Evolutionary conservation across 805 yeast species (phyloP).

Genomic region (Zygosaccharomyces siamensis): DNA sequence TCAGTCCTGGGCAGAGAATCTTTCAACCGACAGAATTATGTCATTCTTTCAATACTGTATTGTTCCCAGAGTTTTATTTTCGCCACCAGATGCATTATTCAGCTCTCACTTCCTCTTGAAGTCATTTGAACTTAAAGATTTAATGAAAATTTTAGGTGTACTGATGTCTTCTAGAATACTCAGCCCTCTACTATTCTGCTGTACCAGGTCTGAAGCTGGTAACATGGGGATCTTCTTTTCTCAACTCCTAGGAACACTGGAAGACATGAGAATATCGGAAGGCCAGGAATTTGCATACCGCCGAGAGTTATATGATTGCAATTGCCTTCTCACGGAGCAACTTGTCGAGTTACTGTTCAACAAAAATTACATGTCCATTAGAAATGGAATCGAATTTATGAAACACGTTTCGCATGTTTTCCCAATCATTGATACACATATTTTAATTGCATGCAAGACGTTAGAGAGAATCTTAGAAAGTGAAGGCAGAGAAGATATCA

Average conservation of each 20-base stretch:
- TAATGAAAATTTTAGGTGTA: slow-evolving; percentile 40
- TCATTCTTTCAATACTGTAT: slow-evolving; percentile 58
- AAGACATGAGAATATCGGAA: slow-evolving; percentile 41
- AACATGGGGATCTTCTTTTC: slow-evolving; percentile 71
- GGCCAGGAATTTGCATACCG: slow-evolving; percentile 32
- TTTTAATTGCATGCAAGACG: slow-evolving; percentile 44
- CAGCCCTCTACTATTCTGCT: slow-evolving; percentile 57
- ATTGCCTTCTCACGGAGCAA: slow-evolving; percentile 41
- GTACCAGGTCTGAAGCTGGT: slow-evolving; percentile 75
- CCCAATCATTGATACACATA: slow-evolving; percentile 66
- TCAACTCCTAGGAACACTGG: slow-evolving; percentile 47
- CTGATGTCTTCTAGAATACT: slow-evolving; percentile 48
- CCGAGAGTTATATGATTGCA: slow-evolving; percentile 48
- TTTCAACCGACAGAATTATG: slow-evolving; percentile 22
- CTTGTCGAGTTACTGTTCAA: slow-evolving; percentile 21
- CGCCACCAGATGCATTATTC: slow-evolving; percentile 78
- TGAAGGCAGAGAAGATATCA: slow-evolving; percentile 76
- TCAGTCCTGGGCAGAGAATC: slow-evolving; percentile 14
- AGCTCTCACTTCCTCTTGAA: slow-evolving; percentile 56
- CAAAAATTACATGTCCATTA: slow-evolving; percentile 67
- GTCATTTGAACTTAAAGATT: slow-evolving; percentile 41
- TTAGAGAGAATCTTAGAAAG: slow-evolving; percentile 44
- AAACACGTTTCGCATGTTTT: slow-evolving; percentile 58
- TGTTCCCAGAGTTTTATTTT: slow-evolving; percentile 70
- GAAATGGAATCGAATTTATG: slow-evolving; percentile 74